These are phyloP conservation scores for Penicillium subrubescens DNA, from an alignment of 495 filamentous ascomycete genomes.

Conservation along the genomic window DNA sequence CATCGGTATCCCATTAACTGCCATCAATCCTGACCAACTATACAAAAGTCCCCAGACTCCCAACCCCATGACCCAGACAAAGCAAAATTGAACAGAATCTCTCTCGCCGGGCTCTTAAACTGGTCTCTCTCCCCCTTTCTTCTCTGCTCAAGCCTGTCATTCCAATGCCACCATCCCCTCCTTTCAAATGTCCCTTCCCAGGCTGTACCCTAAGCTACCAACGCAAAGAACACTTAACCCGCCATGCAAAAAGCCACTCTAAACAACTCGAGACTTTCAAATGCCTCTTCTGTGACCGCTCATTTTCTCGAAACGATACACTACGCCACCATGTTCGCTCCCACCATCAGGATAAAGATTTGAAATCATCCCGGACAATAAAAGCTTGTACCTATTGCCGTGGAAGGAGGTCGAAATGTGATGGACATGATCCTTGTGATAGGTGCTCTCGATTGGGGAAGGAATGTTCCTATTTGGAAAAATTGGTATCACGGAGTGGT, in stretches of 20 bases:
- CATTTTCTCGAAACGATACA: conserved; percentile 4
- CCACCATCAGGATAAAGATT: neutral
- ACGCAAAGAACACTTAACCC: conserved; percentile 11
- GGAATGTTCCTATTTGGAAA: neutral
- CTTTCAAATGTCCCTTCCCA: conserved; percentile 1
- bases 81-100: neutral
- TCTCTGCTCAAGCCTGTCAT: neutral
- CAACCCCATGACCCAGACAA: neutral
- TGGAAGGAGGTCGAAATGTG: conserved; percentile 11
- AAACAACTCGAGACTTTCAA: neutral
- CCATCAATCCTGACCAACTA: neutral
- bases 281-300: conserved; percentile 9
- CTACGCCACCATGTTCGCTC: conserved; percentile 1
- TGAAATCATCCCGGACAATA: conserved; percentile 1
- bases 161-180: neutral
- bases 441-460: conserved; percentile 6
- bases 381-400: conserved; percentile 12
- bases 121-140: neutral
- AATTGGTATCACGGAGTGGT: neutral
- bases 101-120: neutral
- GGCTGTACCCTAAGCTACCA: conserved; percentile 9
- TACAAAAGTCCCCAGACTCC: neutral
- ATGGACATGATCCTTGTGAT: conserved; percentile 10
- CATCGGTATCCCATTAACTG: conserved; percentile 1
- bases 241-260: conserved; percentile 6